phyloP scores from a whole-genome alignment of 352 stramenopile species.

The Pythium plurisporium region DNA sequence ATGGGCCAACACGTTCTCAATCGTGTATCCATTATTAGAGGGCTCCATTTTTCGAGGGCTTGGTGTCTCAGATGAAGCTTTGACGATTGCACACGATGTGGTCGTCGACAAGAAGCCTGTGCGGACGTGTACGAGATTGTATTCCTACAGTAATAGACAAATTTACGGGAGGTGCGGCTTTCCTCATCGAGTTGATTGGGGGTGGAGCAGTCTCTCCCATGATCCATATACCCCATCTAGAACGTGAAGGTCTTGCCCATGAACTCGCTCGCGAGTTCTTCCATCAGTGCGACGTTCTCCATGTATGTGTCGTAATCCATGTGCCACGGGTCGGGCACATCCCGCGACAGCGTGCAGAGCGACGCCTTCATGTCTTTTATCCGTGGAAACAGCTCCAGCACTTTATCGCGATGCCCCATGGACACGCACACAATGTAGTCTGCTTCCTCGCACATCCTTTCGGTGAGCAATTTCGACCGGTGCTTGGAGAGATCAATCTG shows the following conservation, averaged over 20 bases:
- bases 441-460: conserved; percentile 55
- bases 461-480: conserved; percentile 59
- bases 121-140: too few species aligned
- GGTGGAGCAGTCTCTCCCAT: too few species aligned
- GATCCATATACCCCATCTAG: too few species aligned
- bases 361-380: conserved; percentile 52
- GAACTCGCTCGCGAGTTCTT: conserved; percentile 74
- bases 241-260: conserved; percentile 41
- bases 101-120: too few species aligned
- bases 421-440: conserved; percentile 76
- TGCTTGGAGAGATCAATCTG: conserved; percentile 65
- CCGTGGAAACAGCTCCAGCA: conserved; percentile 55
- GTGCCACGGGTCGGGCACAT: conserved; percentile 78
- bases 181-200: too few species aligned
- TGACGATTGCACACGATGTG: too few species aligned
- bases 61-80: too few species aligned
- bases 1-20: too few species aligned
- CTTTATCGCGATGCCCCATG: conserved; percentile 55
- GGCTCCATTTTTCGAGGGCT: too few species aligned
- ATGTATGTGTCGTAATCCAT: conserved; percentile 84
- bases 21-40: too few species aligned
- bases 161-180: too few species aligned
- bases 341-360: conserved; percentile 51
- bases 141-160: too few species aligned
- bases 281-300: conserved; percentile 68